Evolutionary conservation across 225 moss, liverwort and hornwort genomes (phyloP), one percentile per base, ranked within the genome.

Genomic region (Climacium dendroides): DNA sequence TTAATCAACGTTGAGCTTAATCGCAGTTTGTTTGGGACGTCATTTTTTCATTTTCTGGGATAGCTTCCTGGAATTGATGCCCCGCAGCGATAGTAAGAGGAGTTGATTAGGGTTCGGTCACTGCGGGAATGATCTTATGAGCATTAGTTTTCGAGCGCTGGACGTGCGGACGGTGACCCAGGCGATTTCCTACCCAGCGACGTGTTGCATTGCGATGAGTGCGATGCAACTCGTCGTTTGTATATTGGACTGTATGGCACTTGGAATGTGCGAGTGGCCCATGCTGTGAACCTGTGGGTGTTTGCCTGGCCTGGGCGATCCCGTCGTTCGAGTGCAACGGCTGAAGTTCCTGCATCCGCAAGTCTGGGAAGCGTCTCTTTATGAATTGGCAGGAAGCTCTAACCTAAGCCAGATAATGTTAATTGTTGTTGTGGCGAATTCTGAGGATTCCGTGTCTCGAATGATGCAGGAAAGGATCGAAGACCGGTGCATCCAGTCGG

Each of bases 391-490:
- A 19, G 59, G 79, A 47, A n/a, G 58, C 9, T 47, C 6, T 2
- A n/a, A 34, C 6, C 58, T 28, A 6, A 26, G 26, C 1, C 18
- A 10, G 57, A 45, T 43, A 6, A 17, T 25, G 74, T 28, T 1
- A 4, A 23, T 78, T 32, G 4, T 59, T 58, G 2, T 35, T 13
- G 19, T 61, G 29, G 7, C 16, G 35, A 23, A 39, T 70, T 62
- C 30, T 88, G 15, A 86, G 54, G 59, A 26, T 61, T 52, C 3
- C 0, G 32, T 58, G 13, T 35, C 37, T 47, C 14, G 85, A 34
- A 18, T 73, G 28, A 9, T 70, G 41, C 95, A 98, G 97, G 92
- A 98, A 98, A 52, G 97, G 97, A 13, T 98, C 98, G 28, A 98
- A 97, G 84, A 93, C 94, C 1, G 97, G 97, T 66, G 97, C 98